Base-by-base conservation (phyloP, 305 asterid genomes). In the Withania somnifera region DNA sequence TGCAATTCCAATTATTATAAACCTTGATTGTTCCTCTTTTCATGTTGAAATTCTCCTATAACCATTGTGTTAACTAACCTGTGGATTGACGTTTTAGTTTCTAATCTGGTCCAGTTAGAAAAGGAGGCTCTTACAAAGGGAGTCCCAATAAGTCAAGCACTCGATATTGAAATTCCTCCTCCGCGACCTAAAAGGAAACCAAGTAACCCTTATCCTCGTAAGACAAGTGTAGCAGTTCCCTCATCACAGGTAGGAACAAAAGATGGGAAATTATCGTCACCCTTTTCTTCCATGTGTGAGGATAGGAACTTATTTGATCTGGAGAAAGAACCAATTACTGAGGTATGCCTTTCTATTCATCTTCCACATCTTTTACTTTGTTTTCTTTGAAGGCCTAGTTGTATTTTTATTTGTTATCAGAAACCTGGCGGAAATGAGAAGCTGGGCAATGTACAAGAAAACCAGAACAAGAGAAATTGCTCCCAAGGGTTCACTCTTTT, bases 171-270 rank as follows among this genome's bases (percentile, higher is more conserved):
- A 83, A 95, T 95, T 88, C 99, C 99, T 85, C 99, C 99, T 73
- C 98, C 99, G 83, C 91, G 99, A 66, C 99, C 99, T 50, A 95
- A 95, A 90, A 93, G 97, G 89, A 95, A 94, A 86, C 97, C 99
- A n/a, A 88, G 89, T 81, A 93, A 89, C 90, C 98, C 99, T 60
- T 95, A 95, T 86, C 99, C 99, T 85, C 93, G 98, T 38, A 95
- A 95, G 90, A 87, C 86, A 14, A 82, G 89, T 57, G 81, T 69
- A 34, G 95, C 89, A 86, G 75, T 84, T 82, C 84, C 90, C 84
- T 69, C 85, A 42, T 82, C 86, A 45, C 96, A 84, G 83, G 87
- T 83, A 84, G 95, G 84, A 84, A 86, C 84, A 83, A 90, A 89
- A 84, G 93, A 93, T 87, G 97, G 87, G 61, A 93, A 87, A 87